A percentile compares a stretch with the other conserved stretches of the same genome.
phyloP scores from a whole-genome alignment of 2,329 filamentous ascomycete genomes.

The Pseudogymnoascus sp. region DNA sequence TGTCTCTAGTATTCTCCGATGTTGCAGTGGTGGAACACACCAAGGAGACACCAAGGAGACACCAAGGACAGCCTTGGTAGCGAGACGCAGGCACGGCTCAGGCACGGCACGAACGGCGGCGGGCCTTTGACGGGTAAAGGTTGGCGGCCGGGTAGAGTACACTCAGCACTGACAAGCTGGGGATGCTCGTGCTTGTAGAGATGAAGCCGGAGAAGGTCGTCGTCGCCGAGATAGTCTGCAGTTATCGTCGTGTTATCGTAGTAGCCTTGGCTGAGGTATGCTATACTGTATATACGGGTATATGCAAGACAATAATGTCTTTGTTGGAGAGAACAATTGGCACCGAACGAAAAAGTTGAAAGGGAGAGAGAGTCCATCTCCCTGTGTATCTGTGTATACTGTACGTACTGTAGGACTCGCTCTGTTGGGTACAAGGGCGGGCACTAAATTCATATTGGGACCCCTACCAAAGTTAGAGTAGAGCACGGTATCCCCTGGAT shows the following conservation, averaged over 20 bases:
- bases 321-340: not conserved
- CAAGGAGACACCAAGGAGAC: not conserved
- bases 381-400: no score
- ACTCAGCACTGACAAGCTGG: not conserved
- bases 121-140: not conserved
- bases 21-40: conserved; percentile 6
- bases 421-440: not conserved
- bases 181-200: not conserved
- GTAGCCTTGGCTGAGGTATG: not conserved
- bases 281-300: not conserved
- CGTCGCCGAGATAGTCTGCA: not conserved
- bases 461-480: not conserved
- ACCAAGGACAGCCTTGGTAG: not conserved
- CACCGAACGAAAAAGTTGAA: not conserved
- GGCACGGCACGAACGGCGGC: conserved; percentile 3
- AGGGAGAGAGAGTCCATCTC: not conserved
- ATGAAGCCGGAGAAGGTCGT: not conserved
- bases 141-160: not conserved
- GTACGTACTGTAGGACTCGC: not conserved
- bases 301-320: not conserved
- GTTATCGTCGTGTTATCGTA: not conserved
- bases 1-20: not conserved
- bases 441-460: conserved; percentile 5
- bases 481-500: not conserved
- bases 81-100: not conserved